Base-by-base conservation (phyloP, 2,329 filamentous ascomycete species). In the Epichloe sp. region DNA sequence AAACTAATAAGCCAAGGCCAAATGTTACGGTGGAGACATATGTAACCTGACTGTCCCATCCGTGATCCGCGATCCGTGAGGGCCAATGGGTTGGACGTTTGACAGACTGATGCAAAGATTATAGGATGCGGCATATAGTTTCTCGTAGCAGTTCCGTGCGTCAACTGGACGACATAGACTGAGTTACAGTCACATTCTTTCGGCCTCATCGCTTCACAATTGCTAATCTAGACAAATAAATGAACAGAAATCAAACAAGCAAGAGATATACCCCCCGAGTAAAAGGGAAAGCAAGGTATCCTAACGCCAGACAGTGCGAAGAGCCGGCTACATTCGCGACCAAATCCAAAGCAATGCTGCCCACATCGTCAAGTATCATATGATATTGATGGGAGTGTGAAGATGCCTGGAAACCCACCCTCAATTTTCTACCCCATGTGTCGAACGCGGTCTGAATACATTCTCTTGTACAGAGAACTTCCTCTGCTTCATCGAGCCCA, bases 261-360 rank as follows among this genome's bases (percentile, higher is more conserved):
- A 35, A 35, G 26, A 31, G 8, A 31, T 15, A 23, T 19, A 21
- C 7, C 15, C n/a, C 40, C 37, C 38, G 17, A 19, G 40, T 7
- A 44, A 43, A 48, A 35, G 19, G 35, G 12, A 36, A 47, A 34
- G 26, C 5, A 35, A 3, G 40, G 47, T 38, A 35, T 48, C 53
- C 50, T 42, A 45, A 57, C 54, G 52, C 56, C 56, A 48, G 44
- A 50, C 43, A 23, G 54, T 56, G 51, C 48, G 52, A 47, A 47
- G 23, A 43, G 34, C 3, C 7, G 31, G 17, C 21, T 15, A 12
- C 17, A 17, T 14, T 23, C 35, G 8, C 35, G 12, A 31, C 4
- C 26, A 38, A 41, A 15, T 6, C 11, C 3, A 34, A 35, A 8
- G 15, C 5, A n/a, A 38, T n/a, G 19, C 14, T 17, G 35, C 19